phyloP scores from a whole-genome alignment of 2,329 filamentous ascomycete species.

The Diaporthe sp. region DNA sequence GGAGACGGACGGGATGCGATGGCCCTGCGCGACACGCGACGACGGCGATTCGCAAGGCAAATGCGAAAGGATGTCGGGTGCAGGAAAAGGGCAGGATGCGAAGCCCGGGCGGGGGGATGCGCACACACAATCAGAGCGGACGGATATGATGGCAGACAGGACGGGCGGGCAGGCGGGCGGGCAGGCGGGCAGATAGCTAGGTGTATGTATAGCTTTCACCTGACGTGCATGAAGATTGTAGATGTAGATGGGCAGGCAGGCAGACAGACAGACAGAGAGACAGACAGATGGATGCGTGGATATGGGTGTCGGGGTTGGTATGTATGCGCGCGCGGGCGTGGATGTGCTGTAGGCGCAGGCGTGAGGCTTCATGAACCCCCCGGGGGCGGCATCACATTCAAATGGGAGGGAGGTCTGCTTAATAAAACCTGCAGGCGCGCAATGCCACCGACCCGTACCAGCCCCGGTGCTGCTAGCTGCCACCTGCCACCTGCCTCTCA shows the following conservation, averaged over 20 bases:
- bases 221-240: constrained; percentile 1
- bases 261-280: neutral
- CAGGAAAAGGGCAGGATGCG: neutral
- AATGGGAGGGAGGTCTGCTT: constrained; percentile 1
- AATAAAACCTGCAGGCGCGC: constrained; percentile 13
- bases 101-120: neutral
- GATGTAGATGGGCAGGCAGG: neutral
- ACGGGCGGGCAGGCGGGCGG: neutral
- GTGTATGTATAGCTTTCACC: neutral
- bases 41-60: neutral
- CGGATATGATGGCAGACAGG: neutral
- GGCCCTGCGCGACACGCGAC: constrained; percentile 15
- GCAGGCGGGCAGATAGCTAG: neutral
- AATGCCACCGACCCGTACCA: neutral
- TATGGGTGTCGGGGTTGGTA: constrained; percentile 4
- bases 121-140: neutral
- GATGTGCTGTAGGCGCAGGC: neutral
- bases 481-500: neutral
- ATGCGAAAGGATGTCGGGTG: neutral
- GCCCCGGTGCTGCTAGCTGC: neutral
- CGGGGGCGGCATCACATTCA: neutral
- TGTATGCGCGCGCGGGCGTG: neutral
- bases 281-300: constrained; percentile 3
- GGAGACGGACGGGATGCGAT: neutral
- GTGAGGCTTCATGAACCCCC: neutral